These are phyloP conservation scores for Candida endomychidarum DNA, from an alignment of 805 yeast species.

Conservation along the genomic window DNA sequence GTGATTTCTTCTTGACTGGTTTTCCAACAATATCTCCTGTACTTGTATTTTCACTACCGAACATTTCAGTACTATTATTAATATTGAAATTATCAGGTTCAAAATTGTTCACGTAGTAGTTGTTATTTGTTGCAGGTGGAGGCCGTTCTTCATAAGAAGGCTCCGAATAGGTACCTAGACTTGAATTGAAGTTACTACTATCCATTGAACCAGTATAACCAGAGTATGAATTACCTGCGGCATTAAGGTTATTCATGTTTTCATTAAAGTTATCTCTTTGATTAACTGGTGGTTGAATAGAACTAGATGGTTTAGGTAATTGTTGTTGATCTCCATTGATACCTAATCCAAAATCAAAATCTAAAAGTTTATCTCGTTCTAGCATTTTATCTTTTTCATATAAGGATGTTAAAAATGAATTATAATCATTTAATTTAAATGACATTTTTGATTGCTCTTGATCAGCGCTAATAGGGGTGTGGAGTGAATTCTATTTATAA, in stretches of 20 bases:
- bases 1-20: conserved; percentile 25
- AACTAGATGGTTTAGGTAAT: neutral
- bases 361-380: conserved; percentile 10
- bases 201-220: conserved; percentile 1
- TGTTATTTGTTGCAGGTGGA: neutral
- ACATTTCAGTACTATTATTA: neutral
- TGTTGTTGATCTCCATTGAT: conserved; percentile 3
- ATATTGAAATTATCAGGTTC: neutral
- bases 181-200: conserved; percentile 4
- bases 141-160: conserved; percentile 3
- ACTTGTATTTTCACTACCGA: conserved; percentile 2
- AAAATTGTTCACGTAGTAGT: conserved; percentile 1
- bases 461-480: neutral
- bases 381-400: conserved; percentile 20
- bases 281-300: neutral
- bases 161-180: neutral
- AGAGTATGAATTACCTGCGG: neutral
- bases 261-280: neutral
- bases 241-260: neutral
- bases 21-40: conserved; percentile 1
- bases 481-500: too few relatives aligned
- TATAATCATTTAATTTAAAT: conserved; percentile 28
- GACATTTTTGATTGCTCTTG: conserved; percentile 20
- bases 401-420: conserved; percentile 26
- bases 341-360: conserved; percentile 15